phyloP scores from a whole-genome alignment of 1,284 basidiomycete genomes.

The Ganoderma leucocontextum region DNA sequence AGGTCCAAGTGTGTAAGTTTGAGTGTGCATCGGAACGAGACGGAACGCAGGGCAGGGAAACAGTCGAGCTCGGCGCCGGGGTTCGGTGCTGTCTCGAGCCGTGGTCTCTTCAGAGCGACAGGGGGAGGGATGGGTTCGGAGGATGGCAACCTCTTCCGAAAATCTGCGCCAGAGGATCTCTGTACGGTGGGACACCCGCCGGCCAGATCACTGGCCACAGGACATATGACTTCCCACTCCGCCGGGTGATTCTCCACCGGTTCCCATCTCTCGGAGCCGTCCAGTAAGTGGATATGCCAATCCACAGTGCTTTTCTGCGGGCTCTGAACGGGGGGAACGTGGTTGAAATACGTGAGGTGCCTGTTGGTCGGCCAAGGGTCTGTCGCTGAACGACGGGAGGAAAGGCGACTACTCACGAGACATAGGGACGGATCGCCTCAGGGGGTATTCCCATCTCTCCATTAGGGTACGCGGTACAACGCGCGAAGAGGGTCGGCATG shows the following conservation, averaged over 20 bases:
- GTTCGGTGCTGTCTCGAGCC: not conserved
- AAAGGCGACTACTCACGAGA: slow-evolving; percentile 10
- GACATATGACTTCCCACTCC: not conserved
- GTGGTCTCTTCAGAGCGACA: not conserved
- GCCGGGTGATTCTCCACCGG: not conserved
- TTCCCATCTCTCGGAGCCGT: not conserved
- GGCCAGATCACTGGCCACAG: not conserved
- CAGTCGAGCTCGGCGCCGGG: slow-evolving; percentile 12
- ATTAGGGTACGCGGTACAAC: slow-evolving; percentile 10
- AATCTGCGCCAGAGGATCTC: slow-evolving; percentile 4
- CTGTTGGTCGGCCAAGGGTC: not conserved
- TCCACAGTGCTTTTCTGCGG: not conserved
- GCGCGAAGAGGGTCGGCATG: slow-evolving; percentile 16
- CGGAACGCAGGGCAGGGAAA: slow-evolving; percentile 12
- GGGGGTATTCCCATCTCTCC: slow-evolving; percentile 12
- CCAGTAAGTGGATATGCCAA: not conserved
- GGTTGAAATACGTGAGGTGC: slow-evolving; percentile 16
- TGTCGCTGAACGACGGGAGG: not conserved
- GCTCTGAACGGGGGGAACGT: not conserved
- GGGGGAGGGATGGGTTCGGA: not conserved
- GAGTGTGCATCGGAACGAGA: slow-evolving; percentile 15
- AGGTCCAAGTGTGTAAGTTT: slow-evolving; percentile 13
- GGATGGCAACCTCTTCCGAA: not conserved
- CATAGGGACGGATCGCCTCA: slow-evolving; percentile 8
- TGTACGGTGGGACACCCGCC: not conserved